phyloP scores from a whole-genome alignment of 345 rosid genomes.

The Passiflora organensis region DNA sequence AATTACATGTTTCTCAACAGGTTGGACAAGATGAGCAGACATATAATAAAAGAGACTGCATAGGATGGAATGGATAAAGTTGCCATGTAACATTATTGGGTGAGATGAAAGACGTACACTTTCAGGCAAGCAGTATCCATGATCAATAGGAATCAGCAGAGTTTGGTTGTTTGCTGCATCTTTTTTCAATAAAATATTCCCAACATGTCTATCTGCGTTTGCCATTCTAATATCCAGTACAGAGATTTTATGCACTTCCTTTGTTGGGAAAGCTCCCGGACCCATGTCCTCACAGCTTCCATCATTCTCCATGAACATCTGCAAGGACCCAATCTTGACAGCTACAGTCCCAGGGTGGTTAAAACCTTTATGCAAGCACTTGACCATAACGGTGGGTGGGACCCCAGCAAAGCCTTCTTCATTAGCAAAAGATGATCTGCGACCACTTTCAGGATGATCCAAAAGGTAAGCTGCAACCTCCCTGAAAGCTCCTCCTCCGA shows the following conservation, averaged over 20 bases:
- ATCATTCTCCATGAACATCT: conserved; percentile 31
- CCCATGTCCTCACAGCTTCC: conserved; percentile 51
- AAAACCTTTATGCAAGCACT: conserved; percentile 34
- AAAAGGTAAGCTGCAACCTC: conserved; percentile 44
- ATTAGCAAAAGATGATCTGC: conserved; percentile 14
- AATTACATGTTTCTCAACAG: not conserved
- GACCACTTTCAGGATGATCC: conserved; percentile 37
- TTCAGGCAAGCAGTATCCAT: conserved; percentile 46
- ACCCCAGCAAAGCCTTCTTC: conserved; percentile 40
- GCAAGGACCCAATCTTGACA: conserved; percentile 42
- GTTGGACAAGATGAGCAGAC: not conserved
- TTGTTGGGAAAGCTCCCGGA: conserved; percentile 35
- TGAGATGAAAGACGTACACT: conserved; percentile 27
- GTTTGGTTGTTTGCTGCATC: conserved; percentile 20
- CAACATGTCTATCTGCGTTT: conserved; percentile 47
- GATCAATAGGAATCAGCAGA: conserved; percentile 42
- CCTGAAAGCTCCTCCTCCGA: conserved; percentile 45
- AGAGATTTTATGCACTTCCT: conserved; percentile 42
- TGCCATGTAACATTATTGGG: not conserved
- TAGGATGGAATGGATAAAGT: not conserved
- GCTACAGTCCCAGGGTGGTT: conserved; percentile 24
- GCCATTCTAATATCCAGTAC: conserved; percentile 42
- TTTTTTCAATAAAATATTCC: conserved; percentile 31
- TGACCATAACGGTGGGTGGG: conserved; percentile 32
- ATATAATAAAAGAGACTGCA: too few relatives aligned